Evolutionary conservation across 2,329 filamentous ascomycete species (phyloP), one percentile per base, ranked within the genome.

Genomic region (Fusarium pininemorale): DNA sequence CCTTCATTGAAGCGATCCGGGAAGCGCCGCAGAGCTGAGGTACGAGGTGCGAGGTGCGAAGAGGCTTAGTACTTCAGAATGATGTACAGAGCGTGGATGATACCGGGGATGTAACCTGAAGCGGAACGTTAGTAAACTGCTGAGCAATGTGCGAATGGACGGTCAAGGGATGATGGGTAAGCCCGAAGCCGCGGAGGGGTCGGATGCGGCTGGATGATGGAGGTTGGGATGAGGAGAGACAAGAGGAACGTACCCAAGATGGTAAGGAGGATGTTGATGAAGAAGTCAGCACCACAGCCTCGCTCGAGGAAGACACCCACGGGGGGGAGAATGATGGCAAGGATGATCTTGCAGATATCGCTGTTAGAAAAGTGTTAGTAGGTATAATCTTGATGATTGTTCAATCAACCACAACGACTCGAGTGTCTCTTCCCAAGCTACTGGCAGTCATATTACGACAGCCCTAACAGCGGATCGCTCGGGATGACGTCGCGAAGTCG

Each of bases 231-330:
- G 53, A 56, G 45, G 20, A 30, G 55, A 26, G 61, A 57, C 47
- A 32, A 55, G 26, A 45, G 22, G 44, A 51, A 68, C 85, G 75
- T 85, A 88, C 87, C 87, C 78, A 94, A 87, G 78, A 94, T 90
- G 78, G 94, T 97, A 85, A 97, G 87, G 80, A 95, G 89, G 84
- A 97, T 94, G 91, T 97, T 97, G 90, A 98, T 97, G 84, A 96
- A 87, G 80, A 98, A 87, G 82, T 97, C 94, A 77, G 92, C 90
- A 82, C 92, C 92, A 86, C 95, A 97, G 80, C 95, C 95, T 78
- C 93, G 91, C 92, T 98, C 95, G 78, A 98, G 93, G 90, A 97
- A 96, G 83, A 98, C 95, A 87, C 95, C 95, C 63, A 98, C 86
- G 82, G 95, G 95, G 65, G 95, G 95, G 75, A 98, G 90, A 86